Evolutionary conservation across 306 rosid genomes (phyloP).

Genomic region (Lathyrus tuberosus): DNA sequence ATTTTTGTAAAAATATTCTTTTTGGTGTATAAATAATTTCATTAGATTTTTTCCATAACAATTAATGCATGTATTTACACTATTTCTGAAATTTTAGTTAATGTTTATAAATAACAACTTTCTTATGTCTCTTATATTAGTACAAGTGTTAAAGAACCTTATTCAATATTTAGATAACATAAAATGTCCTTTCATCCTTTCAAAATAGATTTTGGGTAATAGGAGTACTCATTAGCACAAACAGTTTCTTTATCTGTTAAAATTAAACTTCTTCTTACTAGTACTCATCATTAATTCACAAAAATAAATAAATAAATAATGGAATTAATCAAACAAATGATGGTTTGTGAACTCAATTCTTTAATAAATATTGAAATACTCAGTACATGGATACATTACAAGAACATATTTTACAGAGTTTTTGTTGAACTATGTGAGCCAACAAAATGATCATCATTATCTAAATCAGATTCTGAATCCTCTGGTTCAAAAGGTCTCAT

Average conservation of each 20-base stretch:
- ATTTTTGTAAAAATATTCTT: constrained; percentile 30
- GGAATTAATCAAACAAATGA: constrained; percentile 18
- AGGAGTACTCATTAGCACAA: background rate
- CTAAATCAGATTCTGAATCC: constrained; percentile 62
- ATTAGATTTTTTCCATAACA: constrained; percentile 2
- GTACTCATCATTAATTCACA: background rate
- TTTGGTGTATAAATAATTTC: constrained; percentile 22
- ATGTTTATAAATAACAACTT: background rate
- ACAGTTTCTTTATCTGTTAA: no score
- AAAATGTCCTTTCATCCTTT: background rate
- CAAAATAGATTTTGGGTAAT: background rate
- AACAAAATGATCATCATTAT: constrained; percentile 45
- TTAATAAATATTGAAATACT: constrained; percentile 3
- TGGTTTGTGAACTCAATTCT: background rate
- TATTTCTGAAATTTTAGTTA: background rate
- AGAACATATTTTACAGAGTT: background rate
- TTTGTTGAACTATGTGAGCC: constrained; percentile 18
- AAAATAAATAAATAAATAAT: background rate
- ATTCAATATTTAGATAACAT: background rate
- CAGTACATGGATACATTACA: background rate
- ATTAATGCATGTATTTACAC: background rate
- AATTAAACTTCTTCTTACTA: no score
- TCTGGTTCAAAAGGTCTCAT: constrained; percentile 58
- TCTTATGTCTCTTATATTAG: background rate
- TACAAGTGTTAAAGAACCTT: background rate